Evolutionary conservation across 345 rosid species (phyloP).

Genomic region (Brassica carinata): DNA sequence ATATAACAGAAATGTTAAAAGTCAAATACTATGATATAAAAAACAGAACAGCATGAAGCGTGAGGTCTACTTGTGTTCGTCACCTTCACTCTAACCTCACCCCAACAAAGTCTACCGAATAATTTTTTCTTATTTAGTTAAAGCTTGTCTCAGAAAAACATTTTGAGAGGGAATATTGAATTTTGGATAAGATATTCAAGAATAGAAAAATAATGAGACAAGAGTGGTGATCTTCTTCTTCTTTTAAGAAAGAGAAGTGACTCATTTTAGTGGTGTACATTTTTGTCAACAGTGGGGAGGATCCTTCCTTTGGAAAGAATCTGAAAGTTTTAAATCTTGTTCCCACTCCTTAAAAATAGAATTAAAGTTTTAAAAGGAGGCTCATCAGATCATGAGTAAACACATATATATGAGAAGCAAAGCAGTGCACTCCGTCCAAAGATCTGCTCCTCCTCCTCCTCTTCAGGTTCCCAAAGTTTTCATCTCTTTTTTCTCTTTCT

Average conservation of each 20-base stretch:
- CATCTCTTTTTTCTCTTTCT: neutral
- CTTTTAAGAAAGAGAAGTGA: neutral
- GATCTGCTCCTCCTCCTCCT: conserved; percentile 34
- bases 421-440: conserved; percentile 74
- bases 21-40: no score
- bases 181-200: neutral
- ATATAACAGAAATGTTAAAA: no score
- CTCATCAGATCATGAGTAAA: conserved; percentile 50
- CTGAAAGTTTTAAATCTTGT: conserved; percentile 15
- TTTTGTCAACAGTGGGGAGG: neutral
- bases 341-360: conserved; percentile 26
- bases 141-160: conserved; percentile 11
- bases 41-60: neutral
- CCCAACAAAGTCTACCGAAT: conserved; percentile 17
- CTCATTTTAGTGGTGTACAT: conserved; percentile 26
- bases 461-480: conserved; percentile 37
- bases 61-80: neutral
- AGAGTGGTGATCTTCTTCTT: no score
- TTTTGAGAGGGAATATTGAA: neutral
- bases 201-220: no score
- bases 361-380: neutral
- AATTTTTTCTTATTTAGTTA: conserved; percentile 21
- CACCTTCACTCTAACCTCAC: conserved; percentile 20
- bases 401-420: conserved; percentile 78
- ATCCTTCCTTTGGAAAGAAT: conserved; percentile 4